These are phyloP conservation scores for Juncus effusus DNA, from an alignment of 176 grass and related monocot species.

Conservation along the genomic window DNA sequence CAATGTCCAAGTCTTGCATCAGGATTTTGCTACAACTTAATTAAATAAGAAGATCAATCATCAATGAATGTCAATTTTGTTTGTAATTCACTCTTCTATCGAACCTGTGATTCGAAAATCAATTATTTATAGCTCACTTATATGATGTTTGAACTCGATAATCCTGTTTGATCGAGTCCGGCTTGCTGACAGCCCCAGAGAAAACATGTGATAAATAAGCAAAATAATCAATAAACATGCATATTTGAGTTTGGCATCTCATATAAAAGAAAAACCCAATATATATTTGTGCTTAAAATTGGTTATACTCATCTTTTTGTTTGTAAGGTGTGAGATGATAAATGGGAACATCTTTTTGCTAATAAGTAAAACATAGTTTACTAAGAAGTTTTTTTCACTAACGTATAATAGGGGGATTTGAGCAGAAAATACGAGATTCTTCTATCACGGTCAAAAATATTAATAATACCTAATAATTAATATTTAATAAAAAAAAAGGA, in stretches of 20 bases:
- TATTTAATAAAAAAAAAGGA: slow-evolving; percentile 5
- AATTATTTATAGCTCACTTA: background rate
- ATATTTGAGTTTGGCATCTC: slow-evolving; percentile 26
- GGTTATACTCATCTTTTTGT: too few relatives aligned
- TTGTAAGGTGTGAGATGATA: too few relatives aligned
- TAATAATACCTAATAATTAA: slow-evolving; percentile 12
- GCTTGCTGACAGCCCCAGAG: background rate
- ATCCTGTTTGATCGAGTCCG: background rate
- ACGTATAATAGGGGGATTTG: too few relatives aligned
- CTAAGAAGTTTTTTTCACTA: background rate
- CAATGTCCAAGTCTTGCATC: too few relatives aligned
- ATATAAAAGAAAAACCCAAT: slow-evolving; percentile 3
- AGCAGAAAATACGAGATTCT: too few relatives aligned
- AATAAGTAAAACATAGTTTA: slow-evolving; percentile 8
- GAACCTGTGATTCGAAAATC: too few relatives aligned
- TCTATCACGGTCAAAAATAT: background rate
- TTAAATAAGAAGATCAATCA: too few relatives aligned
- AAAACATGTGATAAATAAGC: slow-evolving; percentile 4
- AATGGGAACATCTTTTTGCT: too few relatives aligned
- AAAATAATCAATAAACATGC: slow-evolving; percentile 13
- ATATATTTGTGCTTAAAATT: background rate
- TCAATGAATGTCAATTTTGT: too few relatives aligned
- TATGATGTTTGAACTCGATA: background rate
- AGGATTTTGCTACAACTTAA: too few relatives aligned
- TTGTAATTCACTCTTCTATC: too few relatives aligned